These are phyloP conservation scores for Cokeromyces recurvatus DNA, from an alignment of 371 early-diverging fungal genomes.

Conservation along the genomic window DNA sequence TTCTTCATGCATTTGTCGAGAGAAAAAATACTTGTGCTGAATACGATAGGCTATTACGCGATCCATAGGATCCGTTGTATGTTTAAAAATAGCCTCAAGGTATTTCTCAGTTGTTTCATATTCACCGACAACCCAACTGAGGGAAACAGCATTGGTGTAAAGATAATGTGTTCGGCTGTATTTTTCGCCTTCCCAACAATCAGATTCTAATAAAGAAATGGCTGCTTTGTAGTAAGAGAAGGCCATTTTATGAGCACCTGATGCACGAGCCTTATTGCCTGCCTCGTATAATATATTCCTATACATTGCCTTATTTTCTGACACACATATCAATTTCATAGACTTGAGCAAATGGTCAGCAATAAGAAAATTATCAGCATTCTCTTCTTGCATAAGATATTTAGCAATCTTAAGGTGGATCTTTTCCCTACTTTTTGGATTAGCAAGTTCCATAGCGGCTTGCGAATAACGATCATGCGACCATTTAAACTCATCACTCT, in stretches of 20 bases:
- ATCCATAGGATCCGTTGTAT: conserved; percentile 28
- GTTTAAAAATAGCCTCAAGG: conserved; percentile 23
- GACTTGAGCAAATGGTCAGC: conserved; percentile 41
- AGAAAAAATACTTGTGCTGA: conserved; percentile 31
- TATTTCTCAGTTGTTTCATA: conserved; percentile 25
- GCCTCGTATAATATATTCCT: conserved; percentile 27
- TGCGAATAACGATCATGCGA: conserved; percentile 44
- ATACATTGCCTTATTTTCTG: conserved; percentile 20
- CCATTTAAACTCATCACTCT: conserved; percentile 42
- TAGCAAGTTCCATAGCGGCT: conserved; percentile 44
- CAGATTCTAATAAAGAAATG: conserved; percentile 13
- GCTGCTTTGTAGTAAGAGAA: conserved; percentile 30
- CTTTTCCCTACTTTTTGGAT: conserved; percentile 23
- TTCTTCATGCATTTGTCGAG: conserved; percentile 30
- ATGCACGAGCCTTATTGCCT: conserved; percentile 28
- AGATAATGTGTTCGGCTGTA: conserved; percentile 23
- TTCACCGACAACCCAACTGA: conserved; percentile 41
- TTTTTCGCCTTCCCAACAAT: conserved; percentile 16
- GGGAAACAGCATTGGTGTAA: conserved; percentile 25
- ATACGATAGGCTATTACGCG: conserved; percentile 33
- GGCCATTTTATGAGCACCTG: conserved; percentile 43
- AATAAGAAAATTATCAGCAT: conserved; percentile 24
- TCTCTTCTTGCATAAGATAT: conserved; percentile 21
- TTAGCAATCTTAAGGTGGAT: conserved; percentile 39
- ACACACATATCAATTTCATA: conserved; percentile 14